These are phyloP conservation scores for Pontederia crassipes DNA, from an alignment of 176 grass and related monocot genomes.

Conservation along the genomic window DNA sequence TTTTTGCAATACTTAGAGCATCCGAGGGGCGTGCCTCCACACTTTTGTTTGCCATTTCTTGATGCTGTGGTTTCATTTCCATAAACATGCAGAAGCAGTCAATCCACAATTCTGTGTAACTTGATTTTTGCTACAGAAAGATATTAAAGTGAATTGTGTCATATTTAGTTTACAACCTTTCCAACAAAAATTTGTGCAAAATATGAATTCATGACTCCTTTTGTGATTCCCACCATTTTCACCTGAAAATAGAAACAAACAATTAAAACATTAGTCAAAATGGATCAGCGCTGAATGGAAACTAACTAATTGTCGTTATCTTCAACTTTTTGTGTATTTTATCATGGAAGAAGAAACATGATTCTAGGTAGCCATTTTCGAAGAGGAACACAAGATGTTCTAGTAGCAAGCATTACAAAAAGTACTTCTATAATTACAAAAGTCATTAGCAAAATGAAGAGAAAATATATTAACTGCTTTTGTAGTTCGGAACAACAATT, in stretches of 20 bases:
- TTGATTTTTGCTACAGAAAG: background rate
- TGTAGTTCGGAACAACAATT: background rate
- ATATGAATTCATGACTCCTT: constrained; percentile 7
- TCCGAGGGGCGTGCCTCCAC: constrained; percentile 2
- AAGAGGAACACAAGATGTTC: no score
- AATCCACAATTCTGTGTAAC: no score
- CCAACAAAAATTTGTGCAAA: background rate
- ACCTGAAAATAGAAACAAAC: background rate
- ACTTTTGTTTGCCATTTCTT: background rate
- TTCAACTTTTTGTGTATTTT: no score
- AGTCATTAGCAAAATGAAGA: background rate
- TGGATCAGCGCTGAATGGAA: background rate
- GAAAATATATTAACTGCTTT: background rate
- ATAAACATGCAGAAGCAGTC: background rate
- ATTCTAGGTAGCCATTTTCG: no score
- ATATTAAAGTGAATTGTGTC: background rate
- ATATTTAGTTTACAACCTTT: constrained; percentile 1
- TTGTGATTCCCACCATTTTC: constrained; percentile 8
- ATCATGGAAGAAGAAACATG: no score
- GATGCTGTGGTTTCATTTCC: background rate
- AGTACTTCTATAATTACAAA: no score
- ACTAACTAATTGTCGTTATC: background rate
- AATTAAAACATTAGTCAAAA: background rate
- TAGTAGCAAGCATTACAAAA: no score
- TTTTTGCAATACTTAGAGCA: constrained; percentile 9